Conservation (phyloP, 805 yeast genomes). For the Kodamaea hsintzibuensis region DNA sequence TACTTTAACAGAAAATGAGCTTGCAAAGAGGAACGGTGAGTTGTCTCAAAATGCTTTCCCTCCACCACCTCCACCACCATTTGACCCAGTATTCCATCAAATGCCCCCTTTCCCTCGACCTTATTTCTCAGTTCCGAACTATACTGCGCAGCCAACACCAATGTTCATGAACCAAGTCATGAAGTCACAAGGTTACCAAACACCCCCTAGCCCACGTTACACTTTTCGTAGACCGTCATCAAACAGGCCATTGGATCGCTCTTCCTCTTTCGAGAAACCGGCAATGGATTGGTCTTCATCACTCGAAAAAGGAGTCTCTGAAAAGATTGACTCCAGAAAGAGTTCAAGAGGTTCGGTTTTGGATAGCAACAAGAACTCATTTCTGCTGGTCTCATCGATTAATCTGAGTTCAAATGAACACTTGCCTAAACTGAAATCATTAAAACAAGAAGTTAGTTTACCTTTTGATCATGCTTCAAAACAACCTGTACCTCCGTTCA, state of each 20-base stretch:
- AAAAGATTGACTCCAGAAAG: slow-evolving; percentile 13
- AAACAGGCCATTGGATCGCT: slow-evolving; percentile 10
- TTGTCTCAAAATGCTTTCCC: no score
- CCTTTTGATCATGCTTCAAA: slow-evolving; percentile 3
- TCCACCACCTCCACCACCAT: neutral
- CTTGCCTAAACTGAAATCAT: neutral
- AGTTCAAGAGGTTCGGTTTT: slow-evolving; percentile 14
- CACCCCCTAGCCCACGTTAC: slow-evolving; percentile 1
- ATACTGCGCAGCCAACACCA: neutral
- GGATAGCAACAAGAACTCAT: slow-evolving; percentile 11
- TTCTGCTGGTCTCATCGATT: slow-evolving; percentile 12
- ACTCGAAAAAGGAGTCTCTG: neutral
- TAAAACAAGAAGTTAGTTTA: neutral
- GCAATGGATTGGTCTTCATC: neutral
- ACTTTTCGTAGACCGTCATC: slow-evolving; percentile 8
- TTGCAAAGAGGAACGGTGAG: neutral
- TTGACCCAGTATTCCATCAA: neutral
- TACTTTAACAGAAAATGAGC: neutral
- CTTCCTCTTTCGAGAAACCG: neutral
- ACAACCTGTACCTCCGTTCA: slow-evolving; percentile 26
- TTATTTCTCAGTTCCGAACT: neutral
- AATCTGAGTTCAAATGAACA: slow-evolving; percentile 4
- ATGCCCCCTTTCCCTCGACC: neutral
- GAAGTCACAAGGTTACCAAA: neutral
- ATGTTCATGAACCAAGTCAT: neutral